These are phyloP conservation scores for Pulveroboletus sp. DNA, from an alignment of 768 basidiomycete species.

Conservation along the genomic window DNA sequence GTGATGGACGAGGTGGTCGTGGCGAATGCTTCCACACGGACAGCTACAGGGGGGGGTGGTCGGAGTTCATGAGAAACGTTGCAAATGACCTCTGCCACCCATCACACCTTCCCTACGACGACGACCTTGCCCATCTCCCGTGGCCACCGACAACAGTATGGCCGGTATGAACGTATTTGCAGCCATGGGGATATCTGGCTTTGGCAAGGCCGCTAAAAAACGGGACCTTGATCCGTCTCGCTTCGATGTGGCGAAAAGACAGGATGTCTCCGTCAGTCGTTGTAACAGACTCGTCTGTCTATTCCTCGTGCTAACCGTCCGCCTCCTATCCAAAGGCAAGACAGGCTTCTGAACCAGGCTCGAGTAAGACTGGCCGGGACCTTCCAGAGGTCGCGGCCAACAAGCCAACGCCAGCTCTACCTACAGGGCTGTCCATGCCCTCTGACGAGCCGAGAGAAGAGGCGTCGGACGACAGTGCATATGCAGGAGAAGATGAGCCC, in stretches of 20 bases:
- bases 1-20: slow-evolving; percentile 2
- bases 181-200: slow-evolving; percentile 80
- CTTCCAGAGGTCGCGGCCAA: slow-evolving; percentile 20
- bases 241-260: slow-evolving; percentile 72
- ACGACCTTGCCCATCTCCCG: background rate
- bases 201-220: slow-evolving; percentile 70
- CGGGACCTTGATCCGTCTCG: slow-evolving; percentile 67
- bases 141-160: slow-evolving; percentile 32
- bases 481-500: slow-evolving; percentile 30
- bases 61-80: slow-evolving; percentile 15
- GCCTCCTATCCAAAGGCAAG: slow-evolving; percentile 10
- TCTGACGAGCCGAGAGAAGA: slow-evolving; percentile 19
- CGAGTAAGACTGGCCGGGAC: slow-evolving; percentile 9
- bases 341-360: slow-evolving; percentile 14
- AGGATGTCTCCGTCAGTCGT: slow-evolving; percentile 31
- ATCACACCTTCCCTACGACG: background rate
- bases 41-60: slow-evolving; percentile 14
- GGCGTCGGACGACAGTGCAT: slow-evolving; percentile 22
- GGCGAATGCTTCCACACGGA: background rate
- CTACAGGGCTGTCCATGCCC: background rate
- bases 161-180: slow-evolving; percentile 66
- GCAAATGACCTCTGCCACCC: slow-evolving; percentile 19
- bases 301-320: slow-evolving; percentile 21
- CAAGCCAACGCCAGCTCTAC: slow-evolving; percentile 9
- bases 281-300: slow-evolving; percentile 2